Evolutionary conservation across 1,284 basidiomycete genomes (phyloP).

Genomic region (Puccinia hordei): DNA sequence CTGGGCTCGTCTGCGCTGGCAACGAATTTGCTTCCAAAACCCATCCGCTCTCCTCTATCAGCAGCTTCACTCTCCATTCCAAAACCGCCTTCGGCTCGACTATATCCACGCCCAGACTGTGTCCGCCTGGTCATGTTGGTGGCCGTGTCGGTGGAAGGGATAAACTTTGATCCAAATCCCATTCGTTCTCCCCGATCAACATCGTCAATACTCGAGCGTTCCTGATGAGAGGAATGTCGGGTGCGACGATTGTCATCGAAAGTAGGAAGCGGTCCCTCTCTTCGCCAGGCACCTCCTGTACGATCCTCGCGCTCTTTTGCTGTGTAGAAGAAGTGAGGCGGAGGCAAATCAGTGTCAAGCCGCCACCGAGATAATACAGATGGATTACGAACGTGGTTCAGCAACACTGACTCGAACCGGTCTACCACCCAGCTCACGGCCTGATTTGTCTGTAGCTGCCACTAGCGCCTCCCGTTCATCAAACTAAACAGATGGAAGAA

Average conservation of each 20-base stretch:
- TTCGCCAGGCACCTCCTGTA: slow-evolving; percentile 45
- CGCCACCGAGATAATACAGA: not conserved
- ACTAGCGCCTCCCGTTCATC: slow-evolving; percentile 32
- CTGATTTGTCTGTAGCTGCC: slow-evolving; percentile 54
- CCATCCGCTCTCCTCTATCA: slow-evolving; percentile 40
- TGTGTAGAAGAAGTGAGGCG: not conserved
- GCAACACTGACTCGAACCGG: slow-evolving; percentile 88
- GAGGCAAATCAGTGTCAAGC: not conserved
- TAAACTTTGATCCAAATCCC: slow-evolving; percentile 48
- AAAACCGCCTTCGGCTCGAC: slow-evolving; percentile 19
- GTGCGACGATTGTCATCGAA: slow-evolving; percentile 47
- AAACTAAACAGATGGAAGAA: slow-evolving; percentile 58
- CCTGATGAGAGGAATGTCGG: slow-evolving; percentile 32
- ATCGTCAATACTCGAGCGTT: slow-evolving; percentile 32
- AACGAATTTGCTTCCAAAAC: slow-evolving; percentile 47
- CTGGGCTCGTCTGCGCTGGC: slow-evolving; percentile 35
- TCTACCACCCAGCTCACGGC: slow-evolving; percentile 69
- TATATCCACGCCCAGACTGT: slow-evolving; percentile 36
- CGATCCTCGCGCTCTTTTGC: slow-evolving; percentile 50
- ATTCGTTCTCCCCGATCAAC: slow-evolving; percentile 47
- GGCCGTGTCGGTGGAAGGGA: slow-evolving; percentile 27
- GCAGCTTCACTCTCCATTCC: slow-evolving; percentile 32
- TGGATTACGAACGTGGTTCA: slow-evolving; percentile 75
- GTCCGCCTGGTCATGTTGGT: slow-evolving; percentile 15
- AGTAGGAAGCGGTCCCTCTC: slow-evolving; percentile 41